Evolutionary conservation across 441 rosid species (phyloP), one percentile per base, ranked within the genome.

Genomic region (Flueggea neowawraea): DNA sequence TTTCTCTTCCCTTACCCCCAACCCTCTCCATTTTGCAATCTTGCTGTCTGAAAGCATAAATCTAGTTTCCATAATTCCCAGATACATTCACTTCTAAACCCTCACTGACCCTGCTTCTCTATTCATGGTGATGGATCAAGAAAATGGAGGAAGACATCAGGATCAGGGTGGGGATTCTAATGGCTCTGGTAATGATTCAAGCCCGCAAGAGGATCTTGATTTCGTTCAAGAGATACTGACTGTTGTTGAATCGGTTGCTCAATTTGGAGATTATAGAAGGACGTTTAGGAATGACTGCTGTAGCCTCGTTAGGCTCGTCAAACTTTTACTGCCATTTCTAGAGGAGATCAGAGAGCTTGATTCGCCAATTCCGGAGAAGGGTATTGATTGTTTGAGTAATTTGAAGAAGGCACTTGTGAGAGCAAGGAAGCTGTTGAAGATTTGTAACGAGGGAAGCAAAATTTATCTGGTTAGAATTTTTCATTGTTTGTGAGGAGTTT

Each of bases 361-460:
- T 6, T 48, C 65, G 4, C 69, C 76, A 0, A 62, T 78, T 22
- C n/a, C 79, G 6, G 73, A 67, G 14, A 16, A 45, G 1, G 73
- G 71, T 31, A 54, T 16, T 7, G 63, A 33, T 43, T 65, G 56
- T 45, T 56, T 87, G 28, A 11, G 53, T n/a, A 66, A 68, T 48
- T 45, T 85, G 75, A 83, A 78, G 71, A 75, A 75, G 61, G 83
- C 76, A 3, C 57, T 82, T 63, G 10, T 71, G 22, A 11, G 59
- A 41, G 87, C 93, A 0, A 80, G 54, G 68, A 83, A 85, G 66
- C 57, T 91, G 67, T 61, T 91, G 78, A 79, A 73, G 69, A 78
- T 66, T 65, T 89, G 96, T 68, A 78, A 79, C 54, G 69, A 55
- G 39, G 95, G 95, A 12, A 91, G 98, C 90, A 89, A 85, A 81